Evolutionary conservation across 192 early-diverging fungal genomes (phyloP), one percentile per base, ranked within the genome.

Genomic region (Globomyces pollinis-pini): DNA sequence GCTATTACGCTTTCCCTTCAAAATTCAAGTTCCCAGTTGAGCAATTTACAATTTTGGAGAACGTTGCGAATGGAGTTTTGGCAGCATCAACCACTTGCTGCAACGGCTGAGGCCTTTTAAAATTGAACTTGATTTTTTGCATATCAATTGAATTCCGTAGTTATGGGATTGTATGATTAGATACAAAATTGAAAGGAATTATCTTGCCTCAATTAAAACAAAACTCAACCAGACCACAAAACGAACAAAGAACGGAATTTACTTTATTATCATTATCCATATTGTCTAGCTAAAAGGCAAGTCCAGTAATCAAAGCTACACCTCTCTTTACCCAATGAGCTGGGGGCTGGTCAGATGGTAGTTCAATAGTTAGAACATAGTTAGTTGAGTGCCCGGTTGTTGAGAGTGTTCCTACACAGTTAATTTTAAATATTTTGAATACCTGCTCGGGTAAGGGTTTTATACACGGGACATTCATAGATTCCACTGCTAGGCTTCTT

Each of bases 1-100:
- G n/a, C n/a, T n/a, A n/a, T n/a, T n/a, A n/a, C 9, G 93, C 93
- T 73, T 94, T 96, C 38, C 92, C 92, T 33, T 81, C 76, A 64
- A 96, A 96, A 62, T 87, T 91, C 56, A 96, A 78, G 60, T 90
- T 88, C 50, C 93, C 93, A 21, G 77, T 81, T 33, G 87, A 83
- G 65, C 90, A 88, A 15, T 88, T 90, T 84, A 87, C 81, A 58
- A 75, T 85, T 59, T 71, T 69, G 3, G 82, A 76, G 64, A 87
- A 86, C 59, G 84, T 85, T 15, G 79, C 62, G 67, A 87, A 87
- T 28, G 84, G 79, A 1, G 81, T 26, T 34, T 24, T 31, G 5
- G 52, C 11, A 12, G 31, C 52, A 8, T 54, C 29, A 23, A 31
- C 21, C 29, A 54, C 33, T n/a, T 54, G 35, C n/a, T 36, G 20